Evolutionary conservation across 2,329 filamentous ascomycete species (phyloP), one percentile per base, ranked within the genome.

Genomic region (Fusarium dlaminii): DNA sequence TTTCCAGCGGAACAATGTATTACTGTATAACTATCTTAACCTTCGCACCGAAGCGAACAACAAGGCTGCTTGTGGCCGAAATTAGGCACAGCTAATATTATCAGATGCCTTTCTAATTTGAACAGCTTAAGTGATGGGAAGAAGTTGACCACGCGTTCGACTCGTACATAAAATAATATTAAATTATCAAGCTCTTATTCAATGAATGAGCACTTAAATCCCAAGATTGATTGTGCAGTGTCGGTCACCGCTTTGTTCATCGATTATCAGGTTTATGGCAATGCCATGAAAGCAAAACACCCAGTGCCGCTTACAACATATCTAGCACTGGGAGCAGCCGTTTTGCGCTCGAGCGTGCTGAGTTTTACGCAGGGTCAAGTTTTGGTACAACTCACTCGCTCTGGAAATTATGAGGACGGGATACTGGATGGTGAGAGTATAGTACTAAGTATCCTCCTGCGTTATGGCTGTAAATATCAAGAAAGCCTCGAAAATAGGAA

Each of bases 1-100:
- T 63, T 61, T 73, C 37, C 63, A 63, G 63, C 58, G 70, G 66
- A 64, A 61, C 73, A 54, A 78, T 81, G 79, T 80, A 80, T 69
- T 75, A 79, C 70, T 81, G 78, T 81, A 81, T 70, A 60, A 80
- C 64, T 73, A 77, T 54, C 61, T 70, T 65, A 68, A 58, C 66
- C 63, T 48, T 69, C 65, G 49, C 40, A 67, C 34, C 34, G 40
- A 73, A 58, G 61, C 67, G 22, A 55, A 68, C 36, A 55, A 66
- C n/a, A 58, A 54, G 61, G 66, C 56, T 68, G 55, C 32, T 63
- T n/a, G 39, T 45, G 30, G 66, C 65, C 70, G 24, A 52, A 37
- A 72, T 40, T 42, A 39, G 56, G 54, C 57, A 43, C 34, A 72
- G 63, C 49, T 48, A 18, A 72, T 39, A 68, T 58, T 61, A 48